Evolutionary conservation across 257 asterid genomes (phyloP), one percentile per base, ranked within the genome.

Genomic region (Cruciata laevipes): DNA sequence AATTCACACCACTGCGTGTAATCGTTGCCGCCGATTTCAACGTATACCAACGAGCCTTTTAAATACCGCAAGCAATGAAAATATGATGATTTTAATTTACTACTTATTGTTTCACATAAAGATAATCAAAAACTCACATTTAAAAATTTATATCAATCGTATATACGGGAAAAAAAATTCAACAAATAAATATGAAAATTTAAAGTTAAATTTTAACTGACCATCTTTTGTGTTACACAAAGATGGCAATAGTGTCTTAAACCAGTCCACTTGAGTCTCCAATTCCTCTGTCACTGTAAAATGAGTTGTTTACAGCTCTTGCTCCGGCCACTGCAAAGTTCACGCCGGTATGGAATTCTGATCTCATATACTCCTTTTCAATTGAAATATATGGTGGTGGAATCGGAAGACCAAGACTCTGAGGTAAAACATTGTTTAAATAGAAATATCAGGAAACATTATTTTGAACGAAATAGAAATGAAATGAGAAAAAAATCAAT

Each of bases 21-120:
- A 11, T 65, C 69, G 31, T 65, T 44, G 60, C 69, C 69, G 0
- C 69, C 69, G 18, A 65, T 42, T 17, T 53, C 59, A 42, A 65
- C 7, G 2, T 24, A 14, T 13, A 65, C 6, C 3, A 65, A 16
- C 30, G 69, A 65, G 23, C 69, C 25, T 17, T 47, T 24, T 0
- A 65, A n/a, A 27, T 23, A 18, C 30, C 40, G 13, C 3, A 2
- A 5, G 18, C 69, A 65, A 31, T 51, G 8, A 44, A 44, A 44
- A 44, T 0, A 44, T 35, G 18, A 8, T 44, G 30, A 27, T 27
- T 27, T n/a, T n/a, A n/a, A 27, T 27, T 27, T 27, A 27, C 2
- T 2, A 27, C 30, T 27, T 27, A 27, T 27, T 27, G 30, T 27
- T 27, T 27, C 30, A 27, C 30, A 27, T 27, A 27, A 27, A 27